Percentiles rank a stretch among this genome's conserved stretches.
Evolutionary conservation across 179 eudicot species (phyloP).

Genomic region (Silene coronaria): DNA sequence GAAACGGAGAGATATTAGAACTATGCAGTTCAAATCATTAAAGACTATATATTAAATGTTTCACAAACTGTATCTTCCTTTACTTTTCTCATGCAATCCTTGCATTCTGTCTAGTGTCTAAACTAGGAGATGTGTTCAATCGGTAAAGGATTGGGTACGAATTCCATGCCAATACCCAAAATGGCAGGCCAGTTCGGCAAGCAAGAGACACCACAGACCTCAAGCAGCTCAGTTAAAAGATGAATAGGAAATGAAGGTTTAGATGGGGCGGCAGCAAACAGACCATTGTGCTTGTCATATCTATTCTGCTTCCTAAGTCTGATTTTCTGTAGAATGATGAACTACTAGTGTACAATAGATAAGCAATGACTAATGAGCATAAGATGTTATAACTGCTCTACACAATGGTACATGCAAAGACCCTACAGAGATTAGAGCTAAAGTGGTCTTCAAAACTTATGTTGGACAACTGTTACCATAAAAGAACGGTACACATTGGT

Average conservation of each 20-base stretch:
- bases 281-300: not conserved
- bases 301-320: not conserved
- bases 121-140: not conserved
- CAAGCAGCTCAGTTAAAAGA: slow-evolving; percentile 2
- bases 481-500: not conserved
- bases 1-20: too few species aligned
- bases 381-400: not conserved
- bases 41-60: too few species aligned
- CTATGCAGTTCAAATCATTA: too few species aligned
- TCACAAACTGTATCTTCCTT: too few species aligned
- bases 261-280: not conserved
- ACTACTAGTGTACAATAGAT: not conserved
- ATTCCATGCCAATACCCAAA: not conserved
- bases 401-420: not conserved
- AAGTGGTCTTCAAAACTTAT: not conserved
- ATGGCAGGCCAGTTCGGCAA: not conserved
- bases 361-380: too few species aligned
- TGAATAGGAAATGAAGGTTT: not conserved
- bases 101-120: not conserved
- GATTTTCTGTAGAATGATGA: not conserved
- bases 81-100: not conserved
- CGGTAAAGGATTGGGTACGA: not conserved
- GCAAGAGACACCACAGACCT: not conserved
- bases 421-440: not conserved
- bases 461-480: not conserved